Evolutionary conservation across 1,139 yeast species (phyloP), one percentile per base, ranked within the genome.

Genomic region (Geotrichum australiense): DNA sequence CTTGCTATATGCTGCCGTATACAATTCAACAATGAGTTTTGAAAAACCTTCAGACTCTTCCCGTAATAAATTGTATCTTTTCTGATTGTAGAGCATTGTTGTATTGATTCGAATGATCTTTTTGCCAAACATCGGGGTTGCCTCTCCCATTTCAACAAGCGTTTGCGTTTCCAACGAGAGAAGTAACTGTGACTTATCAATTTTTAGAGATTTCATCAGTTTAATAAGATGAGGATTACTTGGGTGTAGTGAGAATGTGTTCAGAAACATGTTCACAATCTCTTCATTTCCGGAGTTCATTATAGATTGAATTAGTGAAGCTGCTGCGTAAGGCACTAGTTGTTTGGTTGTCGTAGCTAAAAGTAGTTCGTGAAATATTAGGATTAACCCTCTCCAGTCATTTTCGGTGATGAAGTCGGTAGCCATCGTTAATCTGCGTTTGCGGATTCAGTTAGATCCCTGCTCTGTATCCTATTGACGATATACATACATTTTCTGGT

Each of bases 41-140:
- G 94, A 63, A 61, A 76, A 91, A 1, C 97, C 98, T 57, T 81
- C 91, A 12, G 78, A 65, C 51, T 83, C 83, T 59, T 89, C 96
- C 42, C 78, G 75, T n/a, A 85, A 55, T 23, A 87, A 63, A 48
- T 85, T 85, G 63, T 67, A 87, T 48, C 83, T 77, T 53, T 74
- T 77, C 47, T 83, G 84, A 27, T 86, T 79, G 58, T 78, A 83
- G 50, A 76, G 50, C 18, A 57, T 46, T 19, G 61, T 54, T 55
- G 64, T 74, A 66, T 58, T 76, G 65, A 62, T 57, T 4, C 80
- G 62, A 27, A 73, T 66, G 15, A 63, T 55, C 15, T 68, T 58
- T 46, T 70, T 62, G 50, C 74, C 68, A 39, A 60, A 61, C 51
- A 57, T 53, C 11, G 50, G 47, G 23, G 52, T 48, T 8, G 54